These are phyloP conservation scores for Rhodocollybia butyracea DNA, from an alignment of 768 basidiomycete genomes.

Conservation along the genomic window DNA sequence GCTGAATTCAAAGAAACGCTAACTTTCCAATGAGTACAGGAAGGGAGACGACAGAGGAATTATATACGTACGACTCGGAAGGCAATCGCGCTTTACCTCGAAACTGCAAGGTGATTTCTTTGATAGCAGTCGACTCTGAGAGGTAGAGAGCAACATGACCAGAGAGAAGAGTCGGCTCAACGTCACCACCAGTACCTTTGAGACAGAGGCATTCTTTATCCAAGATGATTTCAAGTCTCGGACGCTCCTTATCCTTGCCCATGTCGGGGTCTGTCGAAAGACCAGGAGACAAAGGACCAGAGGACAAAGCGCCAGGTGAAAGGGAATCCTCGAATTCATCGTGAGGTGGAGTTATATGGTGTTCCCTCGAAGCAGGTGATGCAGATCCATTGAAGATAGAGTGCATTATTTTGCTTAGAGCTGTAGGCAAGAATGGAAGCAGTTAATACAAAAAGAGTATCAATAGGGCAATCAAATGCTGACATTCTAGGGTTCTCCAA, in stretches of 20 bases:
- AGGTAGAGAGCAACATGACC: conserved; percentile 82
- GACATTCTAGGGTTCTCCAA: too few relatives aligned
- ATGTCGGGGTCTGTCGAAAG: conserved; percentile 29
- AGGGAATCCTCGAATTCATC: conserved; percentile 1
- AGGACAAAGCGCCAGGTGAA: neutral
- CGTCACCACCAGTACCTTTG: conserved; percentile 77
- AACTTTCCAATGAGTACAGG: conserved; percentile 7
- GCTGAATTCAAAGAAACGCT: conserved; percentile 44
- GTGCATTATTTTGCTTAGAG: neutral
- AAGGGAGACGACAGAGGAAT: conserved; percentile 4
- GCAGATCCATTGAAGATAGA: conserved; percentile 5
- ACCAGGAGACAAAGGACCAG: neutral
- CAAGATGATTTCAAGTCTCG: conserved; percentile 74
- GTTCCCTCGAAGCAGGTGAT: neutral
- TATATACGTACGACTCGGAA: conserved; percentile 56
- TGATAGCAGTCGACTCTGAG: conserved; percentile 77
- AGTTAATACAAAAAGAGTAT: neutral
- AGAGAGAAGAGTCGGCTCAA: conserved; percentile 76
- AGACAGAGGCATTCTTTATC: conserved; percentile 68
- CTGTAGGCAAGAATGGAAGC: neutral
- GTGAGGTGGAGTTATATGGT: conserved; percentile 5
- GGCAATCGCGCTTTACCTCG: conserved; percentile 79
- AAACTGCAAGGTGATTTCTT: conserved; percentile 82
- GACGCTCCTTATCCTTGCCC: conserved; percentile 41
- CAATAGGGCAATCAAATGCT: neutral